Conservation (phyloP, 805 yeast genomes). For the Hanseniaspora clermontiae region DNA sequence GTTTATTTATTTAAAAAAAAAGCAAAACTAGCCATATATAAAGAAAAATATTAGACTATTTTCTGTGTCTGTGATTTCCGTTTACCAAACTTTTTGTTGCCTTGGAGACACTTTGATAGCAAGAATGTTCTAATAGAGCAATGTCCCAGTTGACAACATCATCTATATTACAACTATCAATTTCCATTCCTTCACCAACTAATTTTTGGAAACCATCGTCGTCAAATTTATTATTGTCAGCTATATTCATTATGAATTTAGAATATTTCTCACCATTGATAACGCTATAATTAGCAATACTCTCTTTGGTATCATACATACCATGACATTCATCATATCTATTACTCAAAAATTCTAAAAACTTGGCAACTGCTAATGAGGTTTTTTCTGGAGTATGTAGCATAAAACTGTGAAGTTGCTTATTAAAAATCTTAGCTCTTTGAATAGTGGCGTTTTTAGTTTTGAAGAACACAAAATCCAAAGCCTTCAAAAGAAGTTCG, state of each 20-base stretch:
- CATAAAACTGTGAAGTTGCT: conserved; percentile 54
- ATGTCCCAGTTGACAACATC: conserved; percentile 89
- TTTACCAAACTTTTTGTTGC: conserved; percentile 27
- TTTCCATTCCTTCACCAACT: conserved; percentile 12
- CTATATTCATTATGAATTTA: conserved; percentile 20
- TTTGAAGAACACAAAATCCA: conserved; percentile 72
- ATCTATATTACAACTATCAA: conserved; percentile 65
- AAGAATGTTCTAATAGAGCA: conserved; percentile 65
- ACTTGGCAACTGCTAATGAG: conserved; percentile 60
- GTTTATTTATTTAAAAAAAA: too few species aligned
- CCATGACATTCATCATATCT: conserved; percentile 63
- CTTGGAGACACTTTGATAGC: conserved; percentile 65
- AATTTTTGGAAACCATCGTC: conserved; percentile 9
- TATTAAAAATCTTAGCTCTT: conserved; percentile 71
- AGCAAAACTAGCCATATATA: background rate
- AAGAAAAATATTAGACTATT: conserved; percentile 24
- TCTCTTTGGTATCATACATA: conserved; percentile 75
- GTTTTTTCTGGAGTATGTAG: conserved; percentile 83
- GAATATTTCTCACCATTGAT: conserved; percentile 48
- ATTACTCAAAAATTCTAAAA: conserved; percentile 61
- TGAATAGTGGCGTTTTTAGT: conserved; percentile 52
- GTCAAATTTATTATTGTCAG: conserved; percentile 10
- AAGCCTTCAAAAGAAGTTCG: conserved; percentile 62
- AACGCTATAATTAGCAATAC: conserved; percentile 69
- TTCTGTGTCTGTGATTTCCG: conserved; percentile 15